Evolutionary conservation across 345 rosid genomes (phyloP), one percentile per base, ranked within the genome.

Genomic region (Barbarea vulgaris): DNA sequence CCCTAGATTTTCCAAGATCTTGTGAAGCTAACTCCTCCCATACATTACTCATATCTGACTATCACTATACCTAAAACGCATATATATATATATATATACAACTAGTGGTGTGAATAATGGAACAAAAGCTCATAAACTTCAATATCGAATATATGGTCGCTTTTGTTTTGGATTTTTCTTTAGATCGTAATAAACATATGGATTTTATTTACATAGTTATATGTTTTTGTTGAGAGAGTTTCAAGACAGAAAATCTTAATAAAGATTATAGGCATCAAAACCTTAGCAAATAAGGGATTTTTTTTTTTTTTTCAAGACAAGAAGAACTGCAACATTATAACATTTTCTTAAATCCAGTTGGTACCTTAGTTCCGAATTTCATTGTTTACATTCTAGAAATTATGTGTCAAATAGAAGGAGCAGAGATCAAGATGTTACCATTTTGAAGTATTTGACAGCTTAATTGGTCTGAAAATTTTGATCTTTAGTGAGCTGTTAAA

Each of bases 1-100:
- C 52, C 53, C 54, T 77, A 77, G 68, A 77, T 71, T 48, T 77
- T 57, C 53, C 66, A 77, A 70, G 80, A 77, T 77, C 76, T 48
- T 64, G 70, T 77, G 65, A 63, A 64, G 42, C 72, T 56, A 46
- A 70, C 55, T 47, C 67, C 44, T 7, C 54, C 63, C 60, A 77
- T 56, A 70, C 71, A 64, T 64, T 64, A 63, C 61, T 70, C 65
- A 64, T 60, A 70, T 70, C 80, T 70, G 52, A 77, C 76, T 55
- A 33, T n/a, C 71, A 77, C 59, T 54, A 24, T 44, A 62, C 71
- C 53, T 70, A 77, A 70, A 3, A 28, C 50, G 19, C 58, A 64
- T 14, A 74, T 14, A 19, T 27, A 24, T 31, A 59, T 13, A n/a
- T n/a, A n/a, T n/a, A n/a, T 60, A 72, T 17, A 56, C 34, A 75